Conservation (phyloP, 1,284 basidiomycete species). For the Wallemia mellicola region DNA sequence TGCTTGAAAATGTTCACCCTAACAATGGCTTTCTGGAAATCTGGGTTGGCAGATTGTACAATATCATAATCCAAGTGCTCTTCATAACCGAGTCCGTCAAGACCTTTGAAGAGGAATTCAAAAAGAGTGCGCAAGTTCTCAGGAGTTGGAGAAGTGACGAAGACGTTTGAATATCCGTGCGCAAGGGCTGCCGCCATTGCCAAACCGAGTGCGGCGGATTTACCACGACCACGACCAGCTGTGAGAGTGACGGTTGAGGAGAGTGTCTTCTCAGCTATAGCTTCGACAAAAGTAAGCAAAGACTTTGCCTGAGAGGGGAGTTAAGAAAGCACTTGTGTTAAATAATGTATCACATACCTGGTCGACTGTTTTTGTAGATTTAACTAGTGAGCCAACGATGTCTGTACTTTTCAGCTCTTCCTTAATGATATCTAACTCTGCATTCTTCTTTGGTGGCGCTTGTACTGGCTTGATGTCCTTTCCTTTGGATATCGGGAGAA, state of each 20-base stretch:
- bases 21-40: slow-evolving; percentile 85
- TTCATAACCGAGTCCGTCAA: slow-evolving; percentile 82
- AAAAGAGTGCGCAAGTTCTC: slow-evolving; percentile 97
- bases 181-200: slow-evolving; percentile 76
- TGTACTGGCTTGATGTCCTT: slow-evolving; percentile 60
- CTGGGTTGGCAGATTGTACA: slow-evolving; percentile 69
- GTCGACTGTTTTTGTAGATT: slow-evolving; percentile 74
- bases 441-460: slow-evolving; percentile 28
- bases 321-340: not conserved
- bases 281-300: slow-evolving; percentile 68
- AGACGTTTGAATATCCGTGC: slow-evolving; percentile 91
- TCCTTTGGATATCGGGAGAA: slow-evolving; percentile 79
- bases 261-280: slow-evolving; percentile 68
- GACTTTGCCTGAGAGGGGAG: slow-evolving; percentile 30
- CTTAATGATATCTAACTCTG: slow-evolving; percentile 53
- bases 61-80: slow-evolving; percentile 96
- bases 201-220: slow-evolving; percentile 80
- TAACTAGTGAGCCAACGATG: slow-evolving; percentile 63
- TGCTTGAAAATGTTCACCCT: slow-evolving; percentile 79
- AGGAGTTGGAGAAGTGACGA: slow-evolving; percentile 88
- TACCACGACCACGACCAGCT: slow-evolving; percentile 78
- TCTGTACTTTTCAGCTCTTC: slow-evolving; percentile 53
- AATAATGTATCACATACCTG: slow-evolving; percentile 23
- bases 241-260: slow-evolving; percentile 87
- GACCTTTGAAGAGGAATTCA: slow-evolving; percentile 89